Evolutionary conservation across 768 basidiomycete genomes (phyloP).

Genomic region (Psilocybe cyanescens): DNA sequence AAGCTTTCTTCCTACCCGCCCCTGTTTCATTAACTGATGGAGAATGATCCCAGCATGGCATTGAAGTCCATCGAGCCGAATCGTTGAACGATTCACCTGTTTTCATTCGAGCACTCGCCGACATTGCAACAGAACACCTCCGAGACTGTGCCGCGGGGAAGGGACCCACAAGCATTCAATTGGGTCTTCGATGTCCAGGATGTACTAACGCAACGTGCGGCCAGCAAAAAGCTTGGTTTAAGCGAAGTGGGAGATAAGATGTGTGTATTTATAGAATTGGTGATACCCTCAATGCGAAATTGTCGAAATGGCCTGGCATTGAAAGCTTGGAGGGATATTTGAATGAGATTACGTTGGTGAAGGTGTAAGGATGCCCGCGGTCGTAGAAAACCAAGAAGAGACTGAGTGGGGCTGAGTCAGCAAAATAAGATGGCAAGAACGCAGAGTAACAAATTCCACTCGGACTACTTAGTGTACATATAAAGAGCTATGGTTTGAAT

Average conservation of each 20-base stretch:
- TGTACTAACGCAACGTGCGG: slow-evolving; percentile 90
- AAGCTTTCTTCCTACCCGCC: slow-evolving; percentile 27
- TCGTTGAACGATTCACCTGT: slow-evolving; percentile 96
- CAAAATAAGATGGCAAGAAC: slow-evolving; percentile 14
- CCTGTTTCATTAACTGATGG: slow-evolving; percentile 23
- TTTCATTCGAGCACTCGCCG: slow-evolving; percentile 93
- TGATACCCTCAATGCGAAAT: slow-evolving; percentile 15
- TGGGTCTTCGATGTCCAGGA: slow-evolving; percentile 89
- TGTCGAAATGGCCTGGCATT: slow-evolving; percentile 6
- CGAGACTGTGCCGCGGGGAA: slow-evolving; percentile 59
- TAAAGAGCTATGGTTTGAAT: slow-evolving; percentile 17
- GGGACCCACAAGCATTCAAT: slow-evolving; percentile 75
- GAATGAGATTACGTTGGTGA: slow-evolving; percentile 20
- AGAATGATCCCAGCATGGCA: slow-evolving; percentile 68
- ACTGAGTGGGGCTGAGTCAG: slow-evolving; percentile 17
- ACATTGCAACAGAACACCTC: slow-evolving; percentile 85
- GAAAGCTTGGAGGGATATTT: slow-evolving; percentile 17
- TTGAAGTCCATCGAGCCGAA: slow-evolving; percentile 86
- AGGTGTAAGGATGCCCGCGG: slow-evolving; percentile 14
- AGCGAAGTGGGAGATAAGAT: slow-evolving; percentile 63
- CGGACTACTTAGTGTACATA: slow-evolving; percentile 4
- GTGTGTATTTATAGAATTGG: slow-evolving; percentile 20
- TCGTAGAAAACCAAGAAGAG: not conserved
- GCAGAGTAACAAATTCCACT: slow-evolving; percentile 6
- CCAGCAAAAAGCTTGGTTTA: slow-evolving; percentile 89